Base-by-base conservation (phyloP, 768 basidiomycete genomes). In the Pulveroboletus sp. region DNA sequence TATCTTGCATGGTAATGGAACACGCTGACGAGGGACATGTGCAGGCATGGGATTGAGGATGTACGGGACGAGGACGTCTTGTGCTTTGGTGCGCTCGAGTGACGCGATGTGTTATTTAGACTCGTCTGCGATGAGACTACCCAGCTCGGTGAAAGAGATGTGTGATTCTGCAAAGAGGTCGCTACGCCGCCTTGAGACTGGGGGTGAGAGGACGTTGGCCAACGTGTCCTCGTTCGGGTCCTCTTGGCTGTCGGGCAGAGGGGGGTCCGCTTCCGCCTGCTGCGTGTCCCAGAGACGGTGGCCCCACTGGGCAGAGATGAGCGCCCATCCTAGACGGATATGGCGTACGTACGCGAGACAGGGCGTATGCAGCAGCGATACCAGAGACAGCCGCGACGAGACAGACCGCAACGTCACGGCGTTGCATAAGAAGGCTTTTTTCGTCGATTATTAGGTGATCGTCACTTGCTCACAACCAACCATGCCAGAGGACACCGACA, bases 51-150 rank as follows among this genome's bases (percentile, higher is more conserved):
- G 12, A 67, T 80, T 31, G 56, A 60, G 32, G 56, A 63, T 16
- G 65, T 81, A 27, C 68, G 74, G 0, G 82, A 84, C 56, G 82
- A 84, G 53, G 82, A 84, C 57, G 65, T 81, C 42, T 75, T 73
- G 50, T 67, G 61, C 29, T 57, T n/a, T n/a, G n/a, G n/a, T n/a
- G n/a, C n/a, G n/a, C n/a, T n/a, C n/a, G n/a, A n/a, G n/a, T n/a
- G n/a, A n/a, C n/a, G n/a, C n/a, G n/a, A n/a, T n/a, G n/a, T 17
- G 17, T 39, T 8, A 41, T 21, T 47, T 24, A 11, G 35, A 20
- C 5, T 37, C 53, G 16, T 43, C 9, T 4, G 52, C 51, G 12
- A 63, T 40, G 49, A 63, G n/a, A 43, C 40, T 65, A 12, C 62
- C 62, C 7, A 64, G 60, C 8, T 64, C 63, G 0, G 62, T 19